phyloP scores from a whole-genome alignment of 225 moss, liverwort and hornwort genomes.

The Neckera pumila region DNA sequence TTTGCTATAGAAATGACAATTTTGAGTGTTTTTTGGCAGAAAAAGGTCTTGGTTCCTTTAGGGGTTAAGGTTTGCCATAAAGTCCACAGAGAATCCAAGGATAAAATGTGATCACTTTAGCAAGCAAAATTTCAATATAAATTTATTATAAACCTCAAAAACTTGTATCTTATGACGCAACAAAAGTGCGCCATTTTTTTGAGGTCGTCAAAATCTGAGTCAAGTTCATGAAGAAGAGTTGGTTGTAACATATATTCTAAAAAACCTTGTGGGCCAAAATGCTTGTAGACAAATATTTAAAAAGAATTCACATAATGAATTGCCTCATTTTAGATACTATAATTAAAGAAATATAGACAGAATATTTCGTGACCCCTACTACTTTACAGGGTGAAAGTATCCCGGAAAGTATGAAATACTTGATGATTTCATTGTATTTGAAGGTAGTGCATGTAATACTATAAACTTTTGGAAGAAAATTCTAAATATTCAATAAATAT shows the following conservation, averaged over 20 bases:
- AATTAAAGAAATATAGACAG: not conserved
- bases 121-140: too few relatives aligned
- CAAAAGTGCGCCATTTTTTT: not conserved
- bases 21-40: too few relatives aligned
- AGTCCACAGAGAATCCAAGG: too few relatives aligned
- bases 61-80: too few relatives aligned
- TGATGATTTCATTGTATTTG: not conserved
- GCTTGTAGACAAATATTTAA: not conserved
- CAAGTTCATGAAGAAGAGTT: not conserved
- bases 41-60: too few relatives aligned
- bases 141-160: too few relatives aligned
- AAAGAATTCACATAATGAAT: not conserved
- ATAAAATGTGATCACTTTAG: too few relatives aligned
- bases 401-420: not conserved
- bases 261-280: fast-evolving
- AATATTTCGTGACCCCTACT: fast-evolving
- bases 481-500: not conserved
- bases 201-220: fast-evolving
- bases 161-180: fast-evolving
- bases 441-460: too few relatives aligned
- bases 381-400: fast-evolving
- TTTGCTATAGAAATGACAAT: too few relatives aligned
- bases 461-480: not conserved
- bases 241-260: not conserved
- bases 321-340: not conserved